Evolutionary conservation across 805 yeast genomes (phyloP), one percentile per base, ranked within the genome.

Genomic region (Kluyveromyces wickerhamii): DNA sequence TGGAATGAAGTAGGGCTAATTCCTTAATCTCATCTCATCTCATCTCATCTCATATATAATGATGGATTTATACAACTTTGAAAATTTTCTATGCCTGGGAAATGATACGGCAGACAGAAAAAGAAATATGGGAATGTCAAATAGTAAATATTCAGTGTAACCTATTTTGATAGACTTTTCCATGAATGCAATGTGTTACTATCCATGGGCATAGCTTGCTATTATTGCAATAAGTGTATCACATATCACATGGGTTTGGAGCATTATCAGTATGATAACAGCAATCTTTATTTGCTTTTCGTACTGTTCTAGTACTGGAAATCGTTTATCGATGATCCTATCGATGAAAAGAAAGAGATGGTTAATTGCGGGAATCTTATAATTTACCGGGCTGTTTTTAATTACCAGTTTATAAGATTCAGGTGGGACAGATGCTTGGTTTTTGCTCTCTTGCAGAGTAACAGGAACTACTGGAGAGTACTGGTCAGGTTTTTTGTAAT

Each of bases 11-110:
- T n/a, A n/a, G n/a, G n/a, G n/a, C n/a, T n/a, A n/a, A n/a, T n/a
- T n/a, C n/a, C n/a, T n/a, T n/a, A n/a, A n/a, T n/a, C 40, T 37
- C 30, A 30, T 37, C 29, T 24, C 36, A 41, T 32, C 40, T 35
- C 40, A 38, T 38, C 38, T 38, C 41, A 38, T 38, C 41, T 26
- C 12, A 24, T 26, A 7, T 26, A 13, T 29, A 5, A 21, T 27
- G 21, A 15, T 15, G 9, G 17, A 4, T 27, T 26, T n/a, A 12
- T 5, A 12, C n/a, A n/a, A n/a, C n/a, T n/a, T 21, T 19, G 12
- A 13, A 32, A 32, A 20, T 23, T 23, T 23, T 23, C 26, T 23
- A 10, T 10, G 5, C 11, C 12, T 12, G 22, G 22, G 11, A 7
- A 7, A n/a, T n/a, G n/a, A n/a, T n/a, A n/a, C n/a, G n/a, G n/a